Percentiles rank a stretch among this genome's conserved stretches.
Evolutionary conservation across 2,329 filamentous ascomycete genomes (phyloP).

Genomic region (Microdochium trichocladiopsis): DNA sequence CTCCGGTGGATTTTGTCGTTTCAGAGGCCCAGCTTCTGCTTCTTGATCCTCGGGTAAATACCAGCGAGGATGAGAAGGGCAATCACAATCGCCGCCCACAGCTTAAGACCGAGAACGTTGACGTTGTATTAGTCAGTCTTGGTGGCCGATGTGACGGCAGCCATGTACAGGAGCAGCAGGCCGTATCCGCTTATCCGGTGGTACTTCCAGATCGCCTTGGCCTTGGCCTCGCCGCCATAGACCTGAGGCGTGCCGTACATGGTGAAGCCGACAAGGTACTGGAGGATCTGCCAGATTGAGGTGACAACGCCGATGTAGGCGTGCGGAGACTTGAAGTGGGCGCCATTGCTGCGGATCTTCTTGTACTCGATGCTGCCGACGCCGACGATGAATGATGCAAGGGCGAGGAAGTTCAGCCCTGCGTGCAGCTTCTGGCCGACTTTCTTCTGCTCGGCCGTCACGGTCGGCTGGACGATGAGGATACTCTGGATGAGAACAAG

Average conservation of each 20-base stretch:
- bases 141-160: conserved; percentile 68
- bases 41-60: conserved; percentile 70
- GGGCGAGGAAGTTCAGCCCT: conserved; percentile 58
- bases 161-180: conserved; percentile 62
- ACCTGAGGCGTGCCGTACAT: conserved; percentile 70
- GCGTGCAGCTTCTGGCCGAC: conserved; percentile 57
- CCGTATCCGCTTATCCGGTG: conserved; percentile 75
- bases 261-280: conserved; percentile 73
- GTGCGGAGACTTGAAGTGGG: conserved; percentile 75
- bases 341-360: conserved; percentile 61
- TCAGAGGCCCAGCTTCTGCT: conserved; percentile 66
- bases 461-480: conserved; percentile 81
- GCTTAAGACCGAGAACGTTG: conserved; percentile 60
- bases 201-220: conserved; percentile 84
- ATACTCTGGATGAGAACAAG: conserved; percentile 73
- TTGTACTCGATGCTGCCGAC: conserved; percentile 73
- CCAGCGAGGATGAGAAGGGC: conserved; percentile 62
- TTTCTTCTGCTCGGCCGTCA: conserved; percentile 66
- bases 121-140: conserved; percentile 70
- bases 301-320: conserved; percentile 76
- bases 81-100: conserved; percentile 69
- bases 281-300: conserved; percentile 61
- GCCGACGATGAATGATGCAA: conserved; percentile 56
- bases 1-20: no score
- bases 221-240: conserved; percentile 72